phyloP scores from a whole-genome alignment of 2,329 filamentous ascomycete genomes.

The Falciphora oryzae region DNA sequence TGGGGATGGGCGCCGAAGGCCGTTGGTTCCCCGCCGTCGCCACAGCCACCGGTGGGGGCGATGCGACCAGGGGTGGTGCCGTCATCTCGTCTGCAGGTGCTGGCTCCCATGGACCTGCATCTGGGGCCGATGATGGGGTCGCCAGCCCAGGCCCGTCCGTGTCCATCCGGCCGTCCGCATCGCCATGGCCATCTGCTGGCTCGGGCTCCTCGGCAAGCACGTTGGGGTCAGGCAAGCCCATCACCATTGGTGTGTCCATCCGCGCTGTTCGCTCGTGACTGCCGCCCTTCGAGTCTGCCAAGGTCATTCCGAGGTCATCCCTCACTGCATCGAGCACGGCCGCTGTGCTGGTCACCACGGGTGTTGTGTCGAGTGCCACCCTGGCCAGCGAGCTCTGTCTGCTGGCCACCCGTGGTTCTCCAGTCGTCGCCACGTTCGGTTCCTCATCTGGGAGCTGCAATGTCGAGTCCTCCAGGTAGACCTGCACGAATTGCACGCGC shows the following conservation, averaged over 20 bases:
- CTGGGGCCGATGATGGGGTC: constrained; percentile 7
- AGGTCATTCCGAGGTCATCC: background rate
- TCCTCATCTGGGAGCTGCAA: constrained; percentile 20
- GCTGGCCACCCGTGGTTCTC: background rate
- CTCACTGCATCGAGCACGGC: constrained; percentile 10
- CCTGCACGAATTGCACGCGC: constrained; percentile 60
- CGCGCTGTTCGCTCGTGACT: constrained; percentile 6
- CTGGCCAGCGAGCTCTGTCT: background rate
- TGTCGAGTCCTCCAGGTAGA: constrained; percentile 50
- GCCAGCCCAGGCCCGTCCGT: constrained; percentile 16
- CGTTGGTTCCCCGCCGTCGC: constrained; percentile 14
- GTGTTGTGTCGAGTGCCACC: constrained; percentile 20
- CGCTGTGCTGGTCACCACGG: constrained; percentile 11
- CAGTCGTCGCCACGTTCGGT: constrained; percentile 3
- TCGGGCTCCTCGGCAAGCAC: constrained; percentile 4
- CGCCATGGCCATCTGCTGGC: background rate
- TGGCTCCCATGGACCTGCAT: no score
- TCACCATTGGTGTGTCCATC: background rate
- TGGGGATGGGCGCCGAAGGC: constrained; percentile 42
- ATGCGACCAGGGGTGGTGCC: background rate
- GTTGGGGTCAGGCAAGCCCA: constrained; percentile 11
- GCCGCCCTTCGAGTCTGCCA: background rate
- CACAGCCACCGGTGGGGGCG: constrained; percentile 7
- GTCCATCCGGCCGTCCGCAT: constrained; percentile 22
- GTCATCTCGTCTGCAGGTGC: background rate